Evolutionary conservation across 306 rosid genomes (phyloP), one percentile per base, ranked within the genome.

Genomic region (Rubus parviflorus): DNA sequence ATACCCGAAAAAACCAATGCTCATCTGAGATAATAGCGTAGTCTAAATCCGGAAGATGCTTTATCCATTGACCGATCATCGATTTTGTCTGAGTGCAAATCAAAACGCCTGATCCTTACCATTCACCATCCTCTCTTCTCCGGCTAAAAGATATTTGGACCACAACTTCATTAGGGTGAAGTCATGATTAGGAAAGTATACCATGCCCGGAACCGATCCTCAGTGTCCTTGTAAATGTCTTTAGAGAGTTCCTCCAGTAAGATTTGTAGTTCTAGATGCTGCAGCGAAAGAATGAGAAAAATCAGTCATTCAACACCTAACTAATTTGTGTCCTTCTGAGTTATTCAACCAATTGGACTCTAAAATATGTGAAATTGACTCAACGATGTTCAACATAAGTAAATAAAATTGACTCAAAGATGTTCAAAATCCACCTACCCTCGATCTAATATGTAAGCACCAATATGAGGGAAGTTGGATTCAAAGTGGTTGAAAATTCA

Each of bases 1-100:
- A 54, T 17, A 76, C 43, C 61, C 97, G 76, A 72, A 90, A 92
- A 67, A 90, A 95, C 98, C 98, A 95, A 70, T 95, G 97, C 8
- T 89, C 98, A 4, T 10, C 84, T 2, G 97, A 95, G 79, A 92
- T 73, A 2, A 95, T 42, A 9, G 88, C 87, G 15, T 92, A 92
- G 81, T 95, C 97, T 12, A 95, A 35, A 13, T 86, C 80, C 0
- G 86, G 92, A 1, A 95, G 73, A 16, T 72, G 80, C 10, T 23
- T 72, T 1, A n/a, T n/a, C n/a, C n/a, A n/a, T n/a, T n/a, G n/a
- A n/a, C n/a, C n/a, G n/a, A 15, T 78, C 56, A 1, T 95, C 98
- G 1, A 87, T 73, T 72, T 82, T 85, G 82, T 95, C 93, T 3
- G 90, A 30, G 0, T 89, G 85, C 52, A 95, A 14, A 83, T 95